phyloP scores from a whole-genome alignment of 108 stramenopile genomes.

The Fragilaria crotonensis region DNA sequence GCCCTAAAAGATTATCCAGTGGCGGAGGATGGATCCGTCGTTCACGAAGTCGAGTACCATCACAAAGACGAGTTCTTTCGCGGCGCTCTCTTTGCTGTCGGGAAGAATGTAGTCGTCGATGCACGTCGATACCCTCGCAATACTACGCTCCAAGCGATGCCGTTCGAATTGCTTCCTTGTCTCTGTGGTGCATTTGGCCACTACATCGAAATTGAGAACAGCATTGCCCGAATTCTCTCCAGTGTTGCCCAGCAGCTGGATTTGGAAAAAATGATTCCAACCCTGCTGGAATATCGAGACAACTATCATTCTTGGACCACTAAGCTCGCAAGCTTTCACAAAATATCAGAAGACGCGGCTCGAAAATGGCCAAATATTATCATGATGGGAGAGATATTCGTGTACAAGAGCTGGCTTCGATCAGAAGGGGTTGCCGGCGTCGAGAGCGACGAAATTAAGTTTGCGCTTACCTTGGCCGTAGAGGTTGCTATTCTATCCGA shows the following conservation, averaged over 20 bases:
- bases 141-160: neutral
- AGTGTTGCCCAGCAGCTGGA: neutral
- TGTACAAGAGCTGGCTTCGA: neutral
- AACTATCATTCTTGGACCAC: neutral
- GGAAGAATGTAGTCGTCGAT: neutral
- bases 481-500: neutral
- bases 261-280: neutral
- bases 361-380: neutral
- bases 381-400: neutral
- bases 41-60: neutral
- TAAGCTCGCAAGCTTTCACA: neutral
- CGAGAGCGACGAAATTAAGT: neutral
- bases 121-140: neutral
- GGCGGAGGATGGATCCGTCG: neutral
- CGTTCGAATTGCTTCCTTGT: neutral
- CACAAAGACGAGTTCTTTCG: neutral
- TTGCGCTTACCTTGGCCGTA: neutral
- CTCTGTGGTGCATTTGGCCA: neutral
- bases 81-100: neutral
- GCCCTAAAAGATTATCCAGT: neutral
- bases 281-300: neutral
- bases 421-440: neutral
- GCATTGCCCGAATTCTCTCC: neutral
- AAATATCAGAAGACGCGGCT: neutral
- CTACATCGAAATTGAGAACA: neutral